Percentiles rank a stretch among this genome's conserved stretches.
phyloP scores from a whole-genome alignment of 148 eudicot genomes.

The Camellia granthamiana region DNA sequence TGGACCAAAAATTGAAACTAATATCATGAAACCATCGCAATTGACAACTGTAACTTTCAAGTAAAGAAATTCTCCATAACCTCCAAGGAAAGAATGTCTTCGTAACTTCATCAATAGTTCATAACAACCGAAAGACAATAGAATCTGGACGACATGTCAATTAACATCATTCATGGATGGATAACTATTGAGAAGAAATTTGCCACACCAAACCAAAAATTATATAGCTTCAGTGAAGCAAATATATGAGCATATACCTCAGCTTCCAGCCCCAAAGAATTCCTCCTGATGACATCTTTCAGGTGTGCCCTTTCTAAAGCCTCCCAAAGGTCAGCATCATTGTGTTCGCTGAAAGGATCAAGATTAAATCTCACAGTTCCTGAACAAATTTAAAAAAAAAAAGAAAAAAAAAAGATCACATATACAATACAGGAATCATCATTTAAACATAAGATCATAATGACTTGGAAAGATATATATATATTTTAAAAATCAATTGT shows the following conservation, averaged over 20 bases:
- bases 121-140: background rate
- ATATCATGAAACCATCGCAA: too few relatives aligned
- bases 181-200: slow-evolving; percentile 2
- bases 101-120: too few relatives aligned
- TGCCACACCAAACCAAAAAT: background rate
- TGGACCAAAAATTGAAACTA: too few relatives aligned
- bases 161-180: background rate
- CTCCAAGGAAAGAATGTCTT: too few relatives aligned
- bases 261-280: slow-evolving; percentile 73
- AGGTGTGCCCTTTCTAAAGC: slow-evolving; percentile 90
- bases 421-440: background rate
- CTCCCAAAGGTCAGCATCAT: slow-evolving; percentile 97
- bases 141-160: background rate
- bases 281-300: slow-evolving; percentile 87
- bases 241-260: slow-evolving; percentile 50
- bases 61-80: too few relatives aligned
- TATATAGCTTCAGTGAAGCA: background rate
- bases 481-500: too few relatives aligned
- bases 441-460: background rate
- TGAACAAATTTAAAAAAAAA: slow-evolving; percentile 21
- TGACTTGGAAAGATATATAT: too few relatives aligned
- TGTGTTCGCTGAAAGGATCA: slow-evolving; percentile 91
- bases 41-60: too few relatives aligned
- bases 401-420: background rate
- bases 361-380: slow-evolving; percentile 93